phyloP scores from a whole-genome alignment of 2,329 filamentous ascomycete species.

The Nothopassalora personata region DNA sequence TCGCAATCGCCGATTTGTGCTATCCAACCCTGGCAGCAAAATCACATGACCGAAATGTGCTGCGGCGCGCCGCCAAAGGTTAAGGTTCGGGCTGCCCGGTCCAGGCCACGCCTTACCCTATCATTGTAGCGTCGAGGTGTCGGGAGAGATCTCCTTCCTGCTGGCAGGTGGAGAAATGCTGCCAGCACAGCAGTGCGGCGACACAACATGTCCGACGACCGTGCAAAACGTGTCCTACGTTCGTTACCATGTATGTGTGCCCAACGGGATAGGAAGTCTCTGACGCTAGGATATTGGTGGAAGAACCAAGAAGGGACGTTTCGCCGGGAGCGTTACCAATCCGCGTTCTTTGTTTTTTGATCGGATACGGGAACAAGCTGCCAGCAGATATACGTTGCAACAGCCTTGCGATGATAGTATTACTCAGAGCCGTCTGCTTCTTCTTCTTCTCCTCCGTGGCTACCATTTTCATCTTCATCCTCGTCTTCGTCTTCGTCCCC shows the following conservation, averaged over 20 bases:
- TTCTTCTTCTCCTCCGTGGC: neutral
- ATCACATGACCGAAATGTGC: neutral
- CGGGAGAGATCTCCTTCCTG: neutral
- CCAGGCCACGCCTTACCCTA: neutral
- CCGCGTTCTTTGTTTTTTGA: neutral
- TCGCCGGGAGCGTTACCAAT: too few relatives aligned
- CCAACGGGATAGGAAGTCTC: neutral
- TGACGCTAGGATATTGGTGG: neutral
- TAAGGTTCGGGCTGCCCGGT: neutral
- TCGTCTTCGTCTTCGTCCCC: conserved; percentile 24
- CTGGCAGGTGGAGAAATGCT: neutral
- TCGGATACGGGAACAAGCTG: neutral
- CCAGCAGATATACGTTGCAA: neutral
- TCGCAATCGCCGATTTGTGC: neutral
- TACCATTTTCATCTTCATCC: conserved; percentile 11
- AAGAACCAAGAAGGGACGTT: neutral
- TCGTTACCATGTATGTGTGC: neutral
- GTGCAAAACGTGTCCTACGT: neutral
- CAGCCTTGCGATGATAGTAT: neutral
- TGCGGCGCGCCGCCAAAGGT: neutral
- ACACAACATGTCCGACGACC: neutral
- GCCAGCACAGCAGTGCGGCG: neutral
- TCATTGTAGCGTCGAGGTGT: neutral
- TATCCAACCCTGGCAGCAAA: neutral
- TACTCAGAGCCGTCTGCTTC: conserved; percentile 3